These are phyloP conservation scores for Aphanomyces invadans DNA, from an alignment of 352 stramenopile species.

Conservation along the genomic window DNA sequence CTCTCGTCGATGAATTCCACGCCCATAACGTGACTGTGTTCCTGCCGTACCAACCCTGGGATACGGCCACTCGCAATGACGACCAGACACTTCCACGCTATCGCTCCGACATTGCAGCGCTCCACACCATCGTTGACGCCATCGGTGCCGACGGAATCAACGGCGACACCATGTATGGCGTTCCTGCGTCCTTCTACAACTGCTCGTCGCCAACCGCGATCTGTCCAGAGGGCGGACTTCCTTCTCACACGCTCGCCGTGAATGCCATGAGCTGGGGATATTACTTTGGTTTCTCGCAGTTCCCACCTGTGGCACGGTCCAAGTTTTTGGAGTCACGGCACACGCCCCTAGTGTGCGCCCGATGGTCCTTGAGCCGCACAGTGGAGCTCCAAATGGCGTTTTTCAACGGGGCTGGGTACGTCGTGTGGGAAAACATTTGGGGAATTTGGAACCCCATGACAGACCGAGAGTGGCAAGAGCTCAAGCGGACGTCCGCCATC, in stretches of 20 bases:
- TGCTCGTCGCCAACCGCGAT: constrained; percentile 38
- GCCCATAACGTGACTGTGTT: constrained; percentile 47
- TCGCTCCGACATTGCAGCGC: constrained; percentile 49
- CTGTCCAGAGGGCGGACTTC: constrained; percentile 54
- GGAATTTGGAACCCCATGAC: constrained; percentile 82
- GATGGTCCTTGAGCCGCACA: constrained; percentile 68
- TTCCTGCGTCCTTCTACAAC: constrained; percentile 75
- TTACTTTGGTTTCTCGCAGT: constrained; percentile 53
- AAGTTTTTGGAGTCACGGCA: constrained; percentile 77
- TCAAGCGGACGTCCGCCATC: constrained; percentile 55
- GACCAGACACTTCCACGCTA: constrained; percentile 65
- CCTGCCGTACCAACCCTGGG: constrained; percentile 83
- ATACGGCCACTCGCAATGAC: constrained; percentile 58
- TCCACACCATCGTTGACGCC: constrained; percentile 35
- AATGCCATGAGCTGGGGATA: constrained; percentile 83
- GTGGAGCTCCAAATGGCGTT: constrained; percentile 60
- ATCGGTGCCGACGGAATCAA: constrained; percentile 73
- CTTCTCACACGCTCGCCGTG: constrained; percentile 45
- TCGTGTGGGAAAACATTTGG: constrained; percentile 86
- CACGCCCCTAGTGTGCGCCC: constrained; percentile 75
- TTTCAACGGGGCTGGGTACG: constrained; percentile 82
- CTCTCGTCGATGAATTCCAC: constrained; percentile 56
- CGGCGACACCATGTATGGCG: constrained; percentile 83
- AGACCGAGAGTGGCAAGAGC: constrained; percentile 49
- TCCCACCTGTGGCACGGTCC: constrained; percentile 55